Evolutionary conservation across 2,329 filamentous ascomycete genomes (phyloP), one percentile per base, ranked within the genome.

Genomic region (Ophiostoma sp.): DNA sequence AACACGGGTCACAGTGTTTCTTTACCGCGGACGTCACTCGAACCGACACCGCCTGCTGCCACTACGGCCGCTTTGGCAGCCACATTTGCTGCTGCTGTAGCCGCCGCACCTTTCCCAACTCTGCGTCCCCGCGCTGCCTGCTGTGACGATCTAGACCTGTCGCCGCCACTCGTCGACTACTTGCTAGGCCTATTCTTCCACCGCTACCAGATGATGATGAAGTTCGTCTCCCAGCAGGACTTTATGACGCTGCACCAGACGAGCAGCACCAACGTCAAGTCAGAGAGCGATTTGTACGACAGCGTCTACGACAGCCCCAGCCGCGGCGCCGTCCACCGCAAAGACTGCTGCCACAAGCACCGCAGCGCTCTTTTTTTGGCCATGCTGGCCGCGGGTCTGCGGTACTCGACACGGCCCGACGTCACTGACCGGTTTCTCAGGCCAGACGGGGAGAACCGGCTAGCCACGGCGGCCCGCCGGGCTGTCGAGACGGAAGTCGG

Each of bases 201-300:
- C 22, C 72, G 71, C 36, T 73, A 73, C 69, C 74, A 75, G 55
- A 61, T n/a, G 19, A 61, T 75, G 50, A 73, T 75, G 74, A 69
- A 69, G 55, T 73, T 75, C 69, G 71, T 75, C 7, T 73, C 71
- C 17, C 63, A 73, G 42, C 59, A 66, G 3, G 69, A 61, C 1
- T 69, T 73, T n/a, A 69, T 72, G 69, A 45, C 42, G 22, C 61
- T 69, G 50, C 50, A 71, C 36, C 64, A 73, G 50, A 70, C 48
- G 0, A 12, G 39, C n/a, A 25, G 17, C 48, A 59, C 19, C 36
- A 7, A 15, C 45, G 9, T 42, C 22, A 42, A 45, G 8, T 39
- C 39, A 3, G 64, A 57, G 15, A 19, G 28, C 33, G 52, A 45
- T 11, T 9, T 31, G 15, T 36, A 33, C 33, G 25, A 50, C 55